These are phyloP conservation scores for Metroxylon sagu DNA, from an alignment of 176 grass and related monocot species.

Conservation along the genomic window DNA sequence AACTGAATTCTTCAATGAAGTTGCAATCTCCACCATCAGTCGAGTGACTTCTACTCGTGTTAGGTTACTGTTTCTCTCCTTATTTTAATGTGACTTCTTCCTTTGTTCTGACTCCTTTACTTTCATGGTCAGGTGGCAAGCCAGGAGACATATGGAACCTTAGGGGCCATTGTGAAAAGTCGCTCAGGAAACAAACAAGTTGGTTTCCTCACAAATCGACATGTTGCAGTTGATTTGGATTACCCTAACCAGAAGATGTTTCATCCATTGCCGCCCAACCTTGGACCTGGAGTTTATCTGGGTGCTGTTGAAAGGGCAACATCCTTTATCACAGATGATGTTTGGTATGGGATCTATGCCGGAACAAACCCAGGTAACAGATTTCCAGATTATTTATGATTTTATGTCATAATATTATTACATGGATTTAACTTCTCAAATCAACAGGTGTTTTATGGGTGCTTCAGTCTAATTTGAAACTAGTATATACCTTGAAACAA, in stretches of 20 bases:
- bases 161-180: constrained; percentile 90
- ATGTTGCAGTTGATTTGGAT: constrained; percentile 94
- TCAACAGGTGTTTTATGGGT: not conserved
- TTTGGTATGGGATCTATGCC: constrained; percentile 98
- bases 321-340: constrained; percentile 94
- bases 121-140: constrained; percentile 66
- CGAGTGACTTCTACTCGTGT: too few species aligned
- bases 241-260: constrained; percentile 99
- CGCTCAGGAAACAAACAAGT: constrained; percentile 86
- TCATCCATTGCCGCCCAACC: constrained; percentile 92
- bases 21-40: too few species aligned
- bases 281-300: constrained; percentile 98
- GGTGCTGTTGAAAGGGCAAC: constrained; percentile 97
- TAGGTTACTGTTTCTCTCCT: too few species aligned
- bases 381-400: constrained; percentile 15
- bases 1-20: too few species aligned
- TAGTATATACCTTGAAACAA: too few species aligned
- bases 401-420: constrained; percentile 1
- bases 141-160: constrained; percentile 92
- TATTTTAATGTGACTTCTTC: too few species aligned
- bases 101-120: too few species aligned
- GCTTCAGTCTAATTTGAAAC: too few species aligned
- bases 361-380: constrained; percentile 95
- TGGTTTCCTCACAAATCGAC: constrained; percentile 89
- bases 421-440: constrained; percentile 8